These are phyloP conservation scores for Fusarium subtropicale DNA, from an alignment of 2,329 filamentous ascomycete genomes.

Conservation along the genomic window DNA sequence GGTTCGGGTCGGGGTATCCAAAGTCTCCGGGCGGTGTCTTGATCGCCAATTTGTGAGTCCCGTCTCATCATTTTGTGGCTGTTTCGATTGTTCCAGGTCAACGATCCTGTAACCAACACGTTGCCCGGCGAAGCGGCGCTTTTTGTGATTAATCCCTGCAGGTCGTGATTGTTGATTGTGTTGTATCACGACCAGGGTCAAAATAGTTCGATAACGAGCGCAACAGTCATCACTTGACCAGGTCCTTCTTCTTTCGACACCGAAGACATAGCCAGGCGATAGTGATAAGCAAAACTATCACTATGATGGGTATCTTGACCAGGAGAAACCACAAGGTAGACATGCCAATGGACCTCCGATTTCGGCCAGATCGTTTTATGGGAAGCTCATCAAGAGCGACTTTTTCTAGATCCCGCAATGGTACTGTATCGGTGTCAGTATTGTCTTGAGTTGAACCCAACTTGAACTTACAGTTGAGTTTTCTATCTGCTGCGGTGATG, in stretches of 20 bases:
- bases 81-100: background rate
- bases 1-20: background rate
- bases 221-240: background rate
- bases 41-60: background rate
- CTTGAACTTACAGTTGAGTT: background rate
- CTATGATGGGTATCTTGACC: constrained; percentile 4
- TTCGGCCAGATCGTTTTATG: background rate
- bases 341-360: background rate
- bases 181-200: background rate
- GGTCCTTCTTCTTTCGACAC: background rate
- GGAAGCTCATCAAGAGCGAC: background rate
- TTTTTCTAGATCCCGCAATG: background rate
- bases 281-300: background rate
- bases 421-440: background rate
- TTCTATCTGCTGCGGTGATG: constrained; percentile 1
- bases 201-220: background rate
- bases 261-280: background rate
- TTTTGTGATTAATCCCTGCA: background rate
- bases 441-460: accelerated
- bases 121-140: background rate
- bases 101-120: background rate
- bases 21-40: background rate
- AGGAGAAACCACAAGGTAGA: constrained; percentile 2
- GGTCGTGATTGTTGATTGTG: background rate
- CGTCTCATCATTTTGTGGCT: background rate